phyloP scores from a whole-genome alignment of 257 asterid genomes.

The Leptodermis oblonga region DNA sequence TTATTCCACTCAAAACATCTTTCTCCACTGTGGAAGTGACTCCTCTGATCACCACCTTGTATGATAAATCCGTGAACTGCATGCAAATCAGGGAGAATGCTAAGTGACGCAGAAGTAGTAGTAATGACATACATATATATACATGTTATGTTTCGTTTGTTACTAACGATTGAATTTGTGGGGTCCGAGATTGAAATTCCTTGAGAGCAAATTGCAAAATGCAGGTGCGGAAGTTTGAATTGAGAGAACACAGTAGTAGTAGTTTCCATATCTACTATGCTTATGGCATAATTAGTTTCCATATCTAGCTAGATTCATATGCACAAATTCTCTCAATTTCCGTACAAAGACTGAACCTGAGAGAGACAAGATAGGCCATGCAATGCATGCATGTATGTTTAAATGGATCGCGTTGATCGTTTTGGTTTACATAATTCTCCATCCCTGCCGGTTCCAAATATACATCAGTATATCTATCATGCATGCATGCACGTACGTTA shows the following conservation, averaged over 20 bases:
- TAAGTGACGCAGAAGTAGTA: neutral
- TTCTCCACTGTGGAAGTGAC: constrained; percentile 68
- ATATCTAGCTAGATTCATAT: too few species aligned
- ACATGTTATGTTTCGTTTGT: neutral
- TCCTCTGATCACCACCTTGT: constrained; percentile 74
- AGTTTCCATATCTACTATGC: too few species aligned
- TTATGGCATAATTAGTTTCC: too few species aligned
- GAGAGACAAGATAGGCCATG: constrained; percentile 28
- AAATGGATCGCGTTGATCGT: constrained; percentile 39
- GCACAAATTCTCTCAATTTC: too few species aligned
- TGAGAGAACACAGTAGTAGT: too few species aligned
- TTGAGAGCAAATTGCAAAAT: neutral
- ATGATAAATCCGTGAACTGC: constrained; percentile 87
- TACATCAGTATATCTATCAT: constrained; percentile 22
- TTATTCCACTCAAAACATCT: constrained; percentile 70
- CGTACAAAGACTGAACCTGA: constrained; percentile 97
- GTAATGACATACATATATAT: neutral
- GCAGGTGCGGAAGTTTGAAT: neutral
- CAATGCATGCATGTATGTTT: constrained; percentile 38
- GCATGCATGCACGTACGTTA: too few species aligned
- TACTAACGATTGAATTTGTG: neutral
- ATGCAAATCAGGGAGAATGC: constrained; percentile 9
- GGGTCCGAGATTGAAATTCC: constrained; percentile 10
- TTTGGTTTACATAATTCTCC: constrained; percentile 45
- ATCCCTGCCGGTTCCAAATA: constrained; percentile 59